Base-by-base conservation (phyloP, 345 rosid genomes). In the Ceriops tagal region DNA sequence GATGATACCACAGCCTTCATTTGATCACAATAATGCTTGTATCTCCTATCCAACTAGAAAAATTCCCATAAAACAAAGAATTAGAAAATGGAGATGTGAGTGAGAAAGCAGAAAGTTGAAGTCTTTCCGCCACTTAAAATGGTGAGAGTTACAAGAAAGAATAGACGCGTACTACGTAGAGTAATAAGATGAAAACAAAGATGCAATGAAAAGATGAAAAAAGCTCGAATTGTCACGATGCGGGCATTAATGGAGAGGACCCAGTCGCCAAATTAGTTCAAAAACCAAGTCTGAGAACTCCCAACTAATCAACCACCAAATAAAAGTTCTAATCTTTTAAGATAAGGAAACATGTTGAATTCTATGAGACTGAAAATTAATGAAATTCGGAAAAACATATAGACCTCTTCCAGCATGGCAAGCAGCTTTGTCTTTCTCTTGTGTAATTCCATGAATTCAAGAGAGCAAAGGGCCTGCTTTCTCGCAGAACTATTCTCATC, bases 381-480 rank as follows among this genome's bases (percentile, higher is more conserved):
- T 35, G 22, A 32, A 27, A 55, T 60, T 69, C 5, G 47, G 7
- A 15, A 4, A n/a, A 47, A 70, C 46, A 67, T 52, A n/a, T 13
- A 56, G 82, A 96, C 99, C 99, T 92, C 99, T 53, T 90, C 97
- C 24, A 96, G 93, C 96, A 92, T 84, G 78, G 93, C 78, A 70
- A 96, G 85, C 52, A 96, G 85, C 83, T 85, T 96, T 47, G 96
- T 72, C 83, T 90, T 96, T 74, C 97, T 85, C 82, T 85, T 92
- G 72, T 96, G 98, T 61, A 92, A 80, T 72, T 96, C 99, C 74
- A 89, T 71, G 85, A 90, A 88, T 64, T 89, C 98, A 62, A 96
- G 96, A 19, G 97, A 84, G 76, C 75, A 72, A 53, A 96, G 85
- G 10, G 96, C 70, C 62, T 84, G 88, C 69, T 85, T 89, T 70